phyloP scores from a whole-genome alignment of 2,329 filamentous ascomycete genomes.

The Colletotrichum cordylinicola region DNA sequence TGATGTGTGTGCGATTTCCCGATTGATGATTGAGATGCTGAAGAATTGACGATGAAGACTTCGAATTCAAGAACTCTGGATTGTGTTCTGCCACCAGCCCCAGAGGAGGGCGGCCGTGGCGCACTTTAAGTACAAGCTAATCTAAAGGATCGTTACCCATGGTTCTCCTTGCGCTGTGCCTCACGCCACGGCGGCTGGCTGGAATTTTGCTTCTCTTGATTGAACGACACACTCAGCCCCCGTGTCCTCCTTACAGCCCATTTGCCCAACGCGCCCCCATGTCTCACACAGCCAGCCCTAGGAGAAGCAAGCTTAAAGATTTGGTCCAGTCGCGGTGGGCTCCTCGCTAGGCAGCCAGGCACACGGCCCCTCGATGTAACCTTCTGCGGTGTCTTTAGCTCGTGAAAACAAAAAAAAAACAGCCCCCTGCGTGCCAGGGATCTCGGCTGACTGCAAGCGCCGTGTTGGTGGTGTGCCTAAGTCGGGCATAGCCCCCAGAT shows the following conservation, averaged over 20 bases:
- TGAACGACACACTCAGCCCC: background rate
- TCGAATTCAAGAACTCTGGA: background rate
- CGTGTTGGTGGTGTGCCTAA: background rate
- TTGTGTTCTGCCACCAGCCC: background rate
- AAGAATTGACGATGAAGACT: background rate
- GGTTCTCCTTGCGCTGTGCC: background rate
- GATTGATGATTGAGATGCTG: background rate
- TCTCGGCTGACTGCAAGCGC: conserved; percentile 1
- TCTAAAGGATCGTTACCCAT: background rate
- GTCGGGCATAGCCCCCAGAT: background rate
- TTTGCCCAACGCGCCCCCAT: background rate
- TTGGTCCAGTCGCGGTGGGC: background rate
- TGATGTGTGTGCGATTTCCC: background rate
- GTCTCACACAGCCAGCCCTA: conserved; percentile 1
- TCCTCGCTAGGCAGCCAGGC: background rate
- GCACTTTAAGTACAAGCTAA: background rate
- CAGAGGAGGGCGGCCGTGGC: background rate
- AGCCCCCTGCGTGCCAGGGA: background rate
- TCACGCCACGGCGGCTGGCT: background rate
- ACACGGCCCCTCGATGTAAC: background rate
- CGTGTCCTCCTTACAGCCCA: background rate
- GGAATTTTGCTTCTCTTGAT: background rate
- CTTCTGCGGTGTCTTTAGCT: background rate
- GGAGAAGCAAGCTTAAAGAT: background rate
- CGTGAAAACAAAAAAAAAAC: background rate